Percentiles rank a stretch among this genome's conserved stretches.
phyloP scores from a whole-genome alignment of 805 yeast genomes.

The Spathaspora passalidarum region DNA sequence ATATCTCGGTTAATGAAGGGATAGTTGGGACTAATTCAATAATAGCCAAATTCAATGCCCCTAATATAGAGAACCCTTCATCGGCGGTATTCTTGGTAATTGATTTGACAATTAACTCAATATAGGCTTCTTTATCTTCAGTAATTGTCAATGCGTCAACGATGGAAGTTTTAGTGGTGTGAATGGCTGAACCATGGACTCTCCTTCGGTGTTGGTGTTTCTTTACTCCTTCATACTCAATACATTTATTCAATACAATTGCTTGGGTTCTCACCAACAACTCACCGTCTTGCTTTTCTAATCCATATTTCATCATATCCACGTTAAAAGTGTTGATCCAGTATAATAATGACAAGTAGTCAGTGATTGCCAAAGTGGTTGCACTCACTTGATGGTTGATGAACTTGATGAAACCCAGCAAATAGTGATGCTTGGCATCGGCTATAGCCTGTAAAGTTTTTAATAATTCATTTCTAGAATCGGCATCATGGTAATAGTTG shows the following conservation, averaged over 20 bases:
- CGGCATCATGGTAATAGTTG: constrained; percentile 48
- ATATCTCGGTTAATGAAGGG: constrained; percentile 19
- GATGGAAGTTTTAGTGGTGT: constrained; percentile 21
- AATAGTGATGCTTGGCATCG: constrained; percentile 25
- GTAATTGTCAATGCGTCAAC: constrained; percentile 1
- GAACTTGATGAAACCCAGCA: constrained; percentile 36
- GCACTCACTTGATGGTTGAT: constrained; percentile 28
- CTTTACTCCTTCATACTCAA: constrained; percentile 5
- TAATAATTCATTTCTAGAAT: constrained; percentile 43
- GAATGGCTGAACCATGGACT: constrained; percentile 25
- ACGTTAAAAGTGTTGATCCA: constrained; percentile 49
- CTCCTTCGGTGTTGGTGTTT: constrained; percentile 17
- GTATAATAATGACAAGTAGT: constrained; percentile 52
- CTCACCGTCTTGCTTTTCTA: constrained; percentile 22
- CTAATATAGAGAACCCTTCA: constrained; percentile 17
- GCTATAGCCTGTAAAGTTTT: constrained; percentile 38
- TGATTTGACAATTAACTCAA: neutral
- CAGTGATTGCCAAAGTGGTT: constrained; percentile 47
- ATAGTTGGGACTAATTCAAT: constrained; percentile 20
- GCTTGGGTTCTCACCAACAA: constrained; percentile 24
- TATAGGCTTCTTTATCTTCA: constrained; percentile 1
- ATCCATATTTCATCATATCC: constrained; percentile 6
- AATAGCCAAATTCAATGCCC: constrained; percentile 21
- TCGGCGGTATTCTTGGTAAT: neutral
- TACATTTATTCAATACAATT: constrained; percentile 32